Evolutionary conservation across 345 rosid species (phyloP).

Genomic region (Crucihimalaya himalaica): DNA sequence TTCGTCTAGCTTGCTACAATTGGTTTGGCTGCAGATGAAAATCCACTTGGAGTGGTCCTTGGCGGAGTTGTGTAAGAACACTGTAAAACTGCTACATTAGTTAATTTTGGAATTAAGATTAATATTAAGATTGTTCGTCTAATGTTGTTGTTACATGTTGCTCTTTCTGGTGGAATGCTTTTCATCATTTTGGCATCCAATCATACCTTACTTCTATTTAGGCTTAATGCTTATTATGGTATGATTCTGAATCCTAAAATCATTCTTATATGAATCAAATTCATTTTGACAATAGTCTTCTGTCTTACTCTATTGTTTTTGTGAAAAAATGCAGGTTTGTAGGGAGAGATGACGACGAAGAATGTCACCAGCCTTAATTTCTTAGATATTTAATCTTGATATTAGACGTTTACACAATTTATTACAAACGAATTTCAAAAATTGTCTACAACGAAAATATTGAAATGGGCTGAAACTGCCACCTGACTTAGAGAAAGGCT

Average conservation of each 20-base stretch:
- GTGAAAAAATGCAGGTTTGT: conserved; percentile 10
- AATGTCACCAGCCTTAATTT: conserved; percentile 4
- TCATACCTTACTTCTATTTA: conserved; percentile 72
- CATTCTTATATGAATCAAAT: background rate
- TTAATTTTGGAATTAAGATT: too few relatives aligned
- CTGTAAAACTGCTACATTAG: background rate
- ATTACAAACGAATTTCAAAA: conserved; percentile 1
- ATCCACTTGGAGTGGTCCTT: conserved; percentile 84
- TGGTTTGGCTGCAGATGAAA: conserved; percentile 97
- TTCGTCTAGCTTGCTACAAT: conserved; percentile 82
- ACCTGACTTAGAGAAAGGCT: too few relatives aligned
- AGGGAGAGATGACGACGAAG: conserved; percentile 19
- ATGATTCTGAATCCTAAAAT: background rate
- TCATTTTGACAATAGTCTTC: background rate
- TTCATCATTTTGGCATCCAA: conserved; percentile 83
- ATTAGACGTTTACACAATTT: conserved; percentile 19
- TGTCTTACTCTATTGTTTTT: background rate
- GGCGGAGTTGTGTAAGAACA: conserved; percentile 83
- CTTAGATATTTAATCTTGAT: conserved; percentile 22
- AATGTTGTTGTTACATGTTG: conserved; percentile 67
- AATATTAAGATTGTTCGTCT: conserved; percentile 57
- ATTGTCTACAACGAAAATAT: conserved; percentile 1
- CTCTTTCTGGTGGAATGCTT: conserved; percentile 86
- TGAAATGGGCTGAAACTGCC: background rate
- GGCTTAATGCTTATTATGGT: conserved; percentile 34